Base-by-base conservation (phyloP, 495 filamentous ascomycete genomes). In the Pseudotulostoma volvatum region DNA sequence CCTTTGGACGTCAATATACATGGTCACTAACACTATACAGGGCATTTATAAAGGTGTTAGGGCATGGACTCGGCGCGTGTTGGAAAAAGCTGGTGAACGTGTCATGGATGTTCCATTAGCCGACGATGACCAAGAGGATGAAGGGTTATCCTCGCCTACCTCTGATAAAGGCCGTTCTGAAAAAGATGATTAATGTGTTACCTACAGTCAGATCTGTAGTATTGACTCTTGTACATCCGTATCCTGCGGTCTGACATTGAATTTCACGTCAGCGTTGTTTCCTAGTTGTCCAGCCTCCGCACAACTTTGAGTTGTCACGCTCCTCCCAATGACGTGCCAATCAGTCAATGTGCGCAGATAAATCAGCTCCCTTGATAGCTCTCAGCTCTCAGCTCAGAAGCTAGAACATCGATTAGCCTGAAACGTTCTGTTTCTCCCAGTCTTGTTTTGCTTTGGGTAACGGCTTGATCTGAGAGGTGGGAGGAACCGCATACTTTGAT, bases 301-400 rank as follows among this genome's bases (percentile, higher is more conserved):
- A 86, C 80, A 77, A 81, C 77, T 77, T 90, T 92, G 74, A 94
- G 86, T 86, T 92, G 79, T 66, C 85, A 82, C 73, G 63, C 52
- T 63, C 66, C 61, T 70, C 47, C 64, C 78, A 66, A 76, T 88
- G 76, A 68, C 64, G 73, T 85, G 81, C 70, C 76, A 73, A 85
- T 88, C 71, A 85, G 86, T 93, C 85, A 81, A 70, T 76, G 77
- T 90, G 85, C 86, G 81, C 66, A 94, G 68, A 94, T 67, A 44
- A 57, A 82, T 42, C 40, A 44, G 56, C 57, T 58, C 50, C 55
- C 60, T 59, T 45, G 20, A 50, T 46, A 56, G 62, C 59, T 49
- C 52, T 48, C 46, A 44, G 33, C 25, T 16, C 36, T 49, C 34
- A 41, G 18, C 43, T 44, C 51, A 55, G 53, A 50, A 61, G 46